Conservation (phyloP, 1,284 basidiomycete species). For the Tetrapyrgos nigripes region DNA sequence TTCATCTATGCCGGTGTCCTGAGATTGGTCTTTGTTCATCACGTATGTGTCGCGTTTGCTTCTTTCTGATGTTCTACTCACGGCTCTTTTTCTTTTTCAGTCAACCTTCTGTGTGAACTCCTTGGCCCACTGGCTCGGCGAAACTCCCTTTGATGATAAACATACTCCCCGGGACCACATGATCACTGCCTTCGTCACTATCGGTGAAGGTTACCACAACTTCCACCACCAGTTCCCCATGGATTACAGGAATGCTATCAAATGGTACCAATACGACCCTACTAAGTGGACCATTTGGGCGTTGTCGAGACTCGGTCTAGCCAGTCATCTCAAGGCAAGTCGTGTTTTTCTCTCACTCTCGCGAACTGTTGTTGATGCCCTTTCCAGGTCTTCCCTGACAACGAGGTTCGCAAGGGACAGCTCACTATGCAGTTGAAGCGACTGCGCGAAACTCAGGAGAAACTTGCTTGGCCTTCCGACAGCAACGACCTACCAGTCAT, state of each 20-base stretch:
- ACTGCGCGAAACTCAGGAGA: constrained; percentile 74
- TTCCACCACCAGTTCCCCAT: constrained; percentile 96
- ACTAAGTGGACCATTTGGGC: constrained; percentile 92
- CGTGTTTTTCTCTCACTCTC: background rate
- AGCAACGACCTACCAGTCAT: constrained; percentile 81
- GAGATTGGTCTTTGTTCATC: constrained; percentile 87
- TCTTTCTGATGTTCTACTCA: constrained; percentile 4
- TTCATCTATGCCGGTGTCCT: constrained; percentile 88
- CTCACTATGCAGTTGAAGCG: constrained; percentile 93
- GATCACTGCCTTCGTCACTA: constrained; percentile 86
- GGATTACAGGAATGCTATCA: constrained; percentile 95
- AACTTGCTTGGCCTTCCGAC: constrained; percentile 81
- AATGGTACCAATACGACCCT: constrained; percentile 91
- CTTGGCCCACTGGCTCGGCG: constrained; percentile 93
- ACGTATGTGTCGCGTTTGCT: constrained; percentile 57
- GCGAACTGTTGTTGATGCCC: background rate
- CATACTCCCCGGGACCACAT: constrained; percentile 92
- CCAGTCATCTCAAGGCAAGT: constrained; percentile 81
- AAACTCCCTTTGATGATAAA: constrained; percentile 93
- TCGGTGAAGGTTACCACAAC: constrained; percentile 97
- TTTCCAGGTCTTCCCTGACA: constrained; percentile 83
- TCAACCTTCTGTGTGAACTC: constrained; percentile 97
- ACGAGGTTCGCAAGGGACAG: constrained; percentile 92
- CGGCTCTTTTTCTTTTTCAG: constrained; percentile 38
- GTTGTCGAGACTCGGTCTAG: constrained; percentile 72